Evolutionary conservation across 305 asterid genomes (phyloP), one percentile per base, ranked within the genome.

Genomic region (Fraxinus baroniana): DNA sequence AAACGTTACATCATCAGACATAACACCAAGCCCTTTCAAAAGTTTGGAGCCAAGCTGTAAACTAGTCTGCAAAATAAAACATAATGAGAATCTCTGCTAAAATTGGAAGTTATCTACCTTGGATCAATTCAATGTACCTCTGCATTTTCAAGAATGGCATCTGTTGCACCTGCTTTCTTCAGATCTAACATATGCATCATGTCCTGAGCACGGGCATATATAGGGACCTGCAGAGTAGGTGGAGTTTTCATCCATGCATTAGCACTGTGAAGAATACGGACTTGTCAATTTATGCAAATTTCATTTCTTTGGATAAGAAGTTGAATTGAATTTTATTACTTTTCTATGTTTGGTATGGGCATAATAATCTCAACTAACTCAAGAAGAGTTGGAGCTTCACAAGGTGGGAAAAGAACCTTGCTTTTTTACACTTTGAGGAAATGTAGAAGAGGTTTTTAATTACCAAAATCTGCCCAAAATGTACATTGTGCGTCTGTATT

Each of bases 161-260:
- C 99, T 55, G 97, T 96, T 75, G 98, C 99, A n/a, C 99, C 99
- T 2, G 93, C 94, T 89, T 94, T 94, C 91, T 94, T 96, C 87
- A 96, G 88, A 74, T 93, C 95, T 80, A 96, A 79, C 86, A 96
- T 86, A 86, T 96, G 99, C 84, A 77, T 86, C 94, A 93, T 90
- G 88, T 96, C 98, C 87, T 91, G 92, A 68, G 99, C 98, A 78
- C 98, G 94, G 71, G 97, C 98, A 83, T 92, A 96, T 88, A 96
- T 94, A 35, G 98, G 99, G 83, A 91, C 85, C 99, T 96, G 85
- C 85, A 74, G 82, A 85, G 78, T 68, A 62, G 24, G 79, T 68
- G 55, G 18, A 78, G 73, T 79, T 78, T 74, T 24, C 20, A 74
- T 41, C 74, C 78, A 76, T 7, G 77, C 75, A 46, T 79, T 76